Base-by-base conservation (phyloP, 169 alveolate genomes). In the Plasmodium ovale region DNA sequence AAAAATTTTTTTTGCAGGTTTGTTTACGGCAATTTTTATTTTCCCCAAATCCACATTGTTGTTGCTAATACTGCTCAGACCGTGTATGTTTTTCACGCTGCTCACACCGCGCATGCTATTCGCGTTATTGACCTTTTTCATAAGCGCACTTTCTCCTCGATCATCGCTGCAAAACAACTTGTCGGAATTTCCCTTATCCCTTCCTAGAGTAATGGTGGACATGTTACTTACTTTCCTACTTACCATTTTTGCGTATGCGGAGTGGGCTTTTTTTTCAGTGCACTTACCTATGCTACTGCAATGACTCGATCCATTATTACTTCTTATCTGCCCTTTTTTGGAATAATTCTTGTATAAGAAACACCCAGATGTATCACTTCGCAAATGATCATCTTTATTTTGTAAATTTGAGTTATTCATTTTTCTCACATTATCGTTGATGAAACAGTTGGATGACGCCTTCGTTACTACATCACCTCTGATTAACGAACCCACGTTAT, bases 291-390 rank as follows among this genome's bases (percentile, higher is more conserved):
- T n/a, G n/a, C 27, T 16, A 29, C 3, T 72, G 49, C 25, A n/a
- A n/a, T n/a, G n/a, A n/a, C n/a, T n/a, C n/a, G n/a, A n/a, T n/a
- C n/a, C n/a, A n/a, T n/a, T n/a, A n/a, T n/a, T 4, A 53, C 51
- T 54, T 29, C 21, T 33, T 53, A 53, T 0, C 29, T 72, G 27
- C 16, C 33, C 16, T 54, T 56, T 54, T 21, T 37, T 33, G 2
- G 67, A 54, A 16, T 3, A 70, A 3, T 12, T 44, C 12, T 72
- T 72, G 54, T 56, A 72, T 39, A 56, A 42, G 25, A 54, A 33
- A 47, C 62, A 53, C 0, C 70, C 59, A 4, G 49, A 25, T 31
- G 44, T 0, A 12, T 29, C 10, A 21, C 29, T 70, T 54, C 44
- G 44, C 14, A 35, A 25, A 23, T 7, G 1, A 33, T 54, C 19